Percentiles rank a stretch among this genome's conserved stretches.
phyloP scores from a whole-genome alignment of 768 basidiomycete species.

The Rhodotorula kratochvilovae region DNA sequence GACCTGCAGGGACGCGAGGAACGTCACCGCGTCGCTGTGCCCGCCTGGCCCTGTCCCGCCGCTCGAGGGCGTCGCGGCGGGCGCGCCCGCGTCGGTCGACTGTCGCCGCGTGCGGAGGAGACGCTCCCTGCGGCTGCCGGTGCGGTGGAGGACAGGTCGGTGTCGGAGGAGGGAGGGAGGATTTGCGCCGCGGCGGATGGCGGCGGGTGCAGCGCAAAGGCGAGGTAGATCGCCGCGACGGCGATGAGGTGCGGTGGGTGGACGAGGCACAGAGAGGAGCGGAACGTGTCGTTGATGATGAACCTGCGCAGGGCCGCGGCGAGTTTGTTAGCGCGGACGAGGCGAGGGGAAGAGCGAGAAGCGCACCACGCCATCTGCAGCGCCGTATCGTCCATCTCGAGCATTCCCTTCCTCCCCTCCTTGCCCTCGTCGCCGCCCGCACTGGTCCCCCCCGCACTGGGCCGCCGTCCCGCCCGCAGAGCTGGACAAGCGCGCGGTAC shows the following conservation, averaged over 20 bases:
- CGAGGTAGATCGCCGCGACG: conserved; percentile 83
- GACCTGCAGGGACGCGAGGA: conserved; percentile 80
- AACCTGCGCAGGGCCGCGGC: conserved; percentile 59
- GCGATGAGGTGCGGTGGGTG: conserved; percentile 94
- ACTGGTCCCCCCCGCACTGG: too few species aligned
- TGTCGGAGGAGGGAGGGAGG: conserved; percentile 1
- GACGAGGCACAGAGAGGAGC: conserved; percentile 85
- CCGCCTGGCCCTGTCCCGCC: conserved; percentile 30
- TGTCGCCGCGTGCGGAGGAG: neutral
- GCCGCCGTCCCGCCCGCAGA: conserved; percentile 47
- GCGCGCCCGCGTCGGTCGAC: neutral
- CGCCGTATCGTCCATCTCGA: conserved; percentile 68
- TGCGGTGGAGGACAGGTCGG: neutral
- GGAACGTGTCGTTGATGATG: conserved; percentile 92
- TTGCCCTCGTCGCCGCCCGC: conserved; percentile 49
- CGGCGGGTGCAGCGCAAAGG: conserved; percentile 64
- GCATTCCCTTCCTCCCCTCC: conserved; percentile 59
- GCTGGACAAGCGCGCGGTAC: conserved; percentile 72
- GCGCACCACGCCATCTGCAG: conserved; percentile 87
- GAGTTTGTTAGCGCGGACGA: neutral
- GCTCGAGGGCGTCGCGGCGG: neutral
- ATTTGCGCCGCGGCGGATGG: conserved; percentile 38
- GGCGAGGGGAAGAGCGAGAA: neutral
- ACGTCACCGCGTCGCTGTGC: conserved; percentile 67
- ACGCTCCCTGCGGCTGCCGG: neutral